Evolutionary conservation across 371 early-diverging fungal species (phyloP).

Genomic region (Chytridiales sp.): DNA sequence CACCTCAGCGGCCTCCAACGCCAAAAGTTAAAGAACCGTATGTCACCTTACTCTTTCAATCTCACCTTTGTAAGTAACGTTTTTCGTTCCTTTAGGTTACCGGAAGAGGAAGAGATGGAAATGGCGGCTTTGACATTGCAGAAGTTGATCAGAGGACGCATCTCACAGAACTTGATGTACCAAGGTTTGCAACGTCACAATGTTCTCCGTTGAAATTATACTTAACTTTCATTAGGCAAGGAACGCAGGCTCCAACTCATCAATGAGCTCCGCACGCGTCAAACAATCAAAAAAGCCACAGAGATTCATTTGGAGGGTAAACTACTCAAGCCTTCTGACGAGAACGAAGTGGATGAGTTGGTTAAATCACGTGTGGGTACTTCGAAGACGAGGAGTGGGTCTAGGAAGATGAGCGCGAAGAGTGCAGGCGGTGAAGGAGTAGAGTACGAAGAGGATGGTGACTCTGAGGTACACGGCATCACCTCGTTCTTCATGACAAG

Average conservation of each 20-base stretch:
- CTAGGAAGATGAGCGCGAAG: neutral
- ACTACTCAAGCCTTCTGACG: neutral
- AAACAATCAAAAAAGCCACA: conserved; percentile 30
- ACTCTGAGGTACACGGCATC: conserved; percentile 4
- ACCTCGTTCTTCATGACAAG: neutral
- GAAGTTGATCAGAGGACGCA: conserved; percentile 50
- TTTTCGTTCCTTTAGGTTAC: conserved; percentile 9
- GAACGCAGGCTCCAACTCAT: conserved; percentile 47
- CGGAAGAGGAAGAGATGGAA: conserved; percentile 46
- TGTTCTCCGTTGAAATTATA: neutral
- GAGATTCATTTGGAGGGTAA: conserved; percentile 15
- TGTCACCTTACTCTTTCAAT: conserved; percentile 2
- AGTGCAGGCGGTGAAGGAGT: neutral
- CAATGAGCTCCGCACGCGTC: conserved; percentile 46
- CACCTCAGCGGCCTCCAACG: conserved; percentile 50
- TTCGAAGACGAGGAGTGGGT: neutral
- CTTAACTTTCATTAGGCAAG: conserved; percentile 29
- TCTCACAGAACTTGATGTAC: conserved; percentile 50
- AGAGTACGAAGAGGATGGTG: conserved; percentile 10
- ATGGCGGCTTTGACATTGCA: conserved; percentile 49
- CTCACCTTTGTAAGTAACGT: neutral
- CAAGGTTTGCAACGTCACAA: conserved; percentile 40
- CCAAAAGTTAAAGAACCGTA: conserved; percentile 47
- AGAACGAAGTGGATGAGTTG: neutral
- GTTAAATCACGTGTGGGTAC: neutral